A percentile compares a stretch with the other conserved stretches of the same genome.
Conservation (phyloP, 257 asterid genomes). For the Fraxinus americana region DNA sequence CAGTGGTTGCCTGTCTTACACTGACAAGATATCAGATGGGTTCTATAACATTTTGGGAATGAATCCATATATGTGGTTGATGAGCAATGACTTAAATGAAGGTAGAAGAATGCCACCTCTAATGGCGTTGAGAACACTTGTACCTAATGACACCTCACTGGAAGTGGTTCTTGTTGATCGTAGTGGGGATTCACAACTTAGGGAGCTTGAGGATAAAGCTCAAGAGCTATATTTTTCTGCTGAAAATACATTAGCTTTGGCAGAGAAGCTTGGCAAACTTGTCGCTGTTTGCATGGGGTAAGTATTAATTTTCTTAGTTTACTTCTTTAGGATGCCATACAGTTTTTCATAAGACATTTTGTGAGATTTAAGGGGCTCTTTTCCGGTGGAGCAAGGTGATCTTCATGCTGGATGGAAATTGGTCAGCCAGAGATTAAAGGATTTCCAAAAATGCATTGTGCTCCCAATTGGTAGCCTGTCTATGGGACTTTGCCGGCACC, state of each 20-base stretch:
- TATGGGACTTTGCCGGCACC: conserved; percentile 95
- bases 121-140: conserved; percentile 64
- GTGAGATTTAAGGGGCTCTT: conserved; percentile 76
- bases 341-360: conserved; percentile 29
- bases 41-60: conserved; percentile 88
- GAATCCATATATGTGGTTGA: conserved; percentile 87
- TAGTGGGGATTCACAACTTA: conserved; percentile 74
- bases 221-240: conserved; percentile 82
- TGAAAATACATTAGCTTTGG: conserved; percentile 65
- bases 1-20: conserved; percentile 85
- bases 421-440: conserved; percentile 62
- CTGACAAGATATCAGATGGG: conserved; percentile 85
- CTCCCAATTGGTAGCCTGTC: conserved; percentile 85
- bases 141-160: conserved; percentile 62
- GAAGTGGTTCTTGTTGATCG: conserved; percentile 88
- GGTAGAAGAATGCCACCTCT: conserved; percentile 76
- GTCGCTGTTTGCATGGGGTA: conserved; percentile 96
- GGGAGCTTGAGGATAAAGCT: conserved; percentile 94
- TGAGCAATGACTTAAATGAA: conserved; percentile 82
- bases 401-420: conserved; percentile 71
- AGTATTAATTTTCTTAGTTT: conserved; percentile 22
- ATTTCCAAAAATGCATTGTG: conserved; percentile 69
- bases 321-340: conserved; percentile 15
- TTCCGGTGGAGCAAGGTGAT: conserved; percentile 87
- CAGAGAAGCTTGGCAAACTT: conserved; percentile 87